Base-by-base conservation (phyloP, 257 asterid genomes). In the Echium plantagineum region DNA sequence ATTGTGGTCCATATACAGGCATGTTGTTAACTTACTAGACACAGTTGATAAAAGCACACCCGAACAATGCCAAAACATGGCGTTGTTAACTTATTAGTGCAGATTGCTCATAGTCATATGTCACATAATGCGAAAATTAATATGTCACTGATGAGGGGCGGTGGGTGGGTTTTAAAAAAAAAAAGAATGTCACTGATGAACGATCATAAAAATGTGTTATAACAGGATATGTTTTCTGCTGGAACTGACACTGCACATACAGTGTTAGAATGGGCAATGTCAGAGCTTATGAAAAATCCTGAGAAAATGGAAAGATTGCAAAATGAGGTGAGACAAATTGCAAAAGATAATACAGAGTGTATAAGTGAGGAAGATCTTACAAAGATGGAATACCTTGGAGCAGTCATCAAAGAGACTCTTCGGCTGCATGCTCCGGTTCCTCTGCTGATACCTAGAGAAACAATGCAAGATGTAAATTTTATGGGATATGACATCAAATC, bases 381-480 rank as follows among this genome's bases (percentile, higher is more conserved):
- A 15, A 72, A 72, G 30, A 67, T 72, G 66, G n/a, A 3, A 5
- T 72, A 63, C 17, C 35, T 66, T 15, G 63, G 54, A 31, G 68
- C 66, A 18, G 66, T 55, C n/a, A 55, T 70, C 13, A 70, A 64
- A 7, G 75, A 70, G 49, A 35, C 66, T 13, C 77, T 66, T 5
- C 69, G 69, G 0, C 24, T 66, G 12, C 72, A 72, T 59, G 72
- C 72, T 58, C 72, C 77, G 21, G 46, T 72, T 52, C 77, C 77
- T 9, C 49, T 72, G 3, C 53, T 70, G 6, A 65, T 72, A 62
- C 66, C 77, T 5, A 55, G 69, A 21, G 20, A 17, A 59, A 58
- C 72, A 21, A 52, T 52, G 9, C 20, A 58, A 59, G 69, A 67
- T 35, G 24, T 52, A 13, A 57, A 48, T 12, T 18, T 71, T 2